Evolutionary conservation across 495 filamentous ascomycete genomes (phyloP).

Genomic region (Penicillium silybi): DNA sequence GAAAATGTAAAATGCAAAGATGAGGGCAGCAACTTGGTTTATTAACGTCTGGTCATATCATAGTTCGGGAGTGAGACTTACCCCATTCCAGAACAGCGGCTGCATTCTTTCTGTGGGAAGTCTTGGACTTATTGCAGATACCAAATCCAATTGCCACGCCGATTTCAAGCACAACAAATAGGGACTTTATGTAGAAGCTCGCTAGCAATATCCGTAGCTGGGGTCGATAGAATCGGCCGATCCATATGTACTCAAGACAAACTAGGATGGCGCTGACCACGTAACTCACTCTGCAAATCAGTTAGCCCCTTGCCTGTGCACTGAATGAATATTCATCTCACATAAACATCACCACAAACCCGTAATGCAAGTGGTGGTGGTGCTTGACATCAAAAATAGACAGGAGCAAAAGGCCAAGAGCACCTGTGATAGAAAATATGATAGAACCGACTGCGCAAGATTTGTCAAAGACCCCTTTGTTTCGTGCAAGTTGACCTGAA

Average conservation of each 20-base stretch:
- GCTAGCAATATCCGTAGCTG: constrained; percentile 60
- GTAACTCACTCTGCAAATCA: constrained; percentile 32
- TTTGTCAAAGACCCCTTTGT: constrained; percentile 58
- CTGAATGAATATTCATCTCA: background rate
- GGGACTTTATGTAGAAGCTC: constrained; percentile 72
- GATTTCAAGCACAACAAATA: constrained; percentile 71
- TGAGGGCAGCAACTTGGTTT: background rate
- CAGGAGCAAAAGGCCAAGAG: constrained; percentile 65
- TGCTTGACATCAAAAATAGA: constrained; percentile 69
- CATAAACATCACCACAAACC: background rate
- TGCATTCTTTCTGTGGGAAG: constrained; percentile 33
- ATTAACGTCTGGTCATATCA: background rate
- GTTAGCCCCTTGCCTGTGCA: too few relatives aligned
- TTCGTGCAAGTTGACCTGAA: constrained; percentile 58
- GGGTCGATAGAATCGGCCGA: constrained; percentile 60
- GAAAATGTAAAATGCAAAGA: background rate
- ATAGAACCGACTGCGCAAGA: constrained; percentile 59
- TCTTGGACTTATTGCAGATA: constrained; percentile 25
- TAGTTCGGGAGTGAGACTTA: constrained; percentile 9
- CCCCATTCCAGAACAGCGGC: constrained; percentile 62
- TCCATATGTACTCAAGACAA: constrained; percentile 71
- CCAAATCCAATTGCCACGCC: constrained; percentile 58
- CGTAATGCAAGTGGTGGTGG: constrained; percentile 58
- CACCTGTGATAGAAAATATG: constrained; percentile 63
- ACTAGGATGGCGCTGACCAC: constrained; percentile 69